Evolutionary conservation across 768 basidiomycete species (phyloP).

Genomic region (Amanita rubescens): DNA sequence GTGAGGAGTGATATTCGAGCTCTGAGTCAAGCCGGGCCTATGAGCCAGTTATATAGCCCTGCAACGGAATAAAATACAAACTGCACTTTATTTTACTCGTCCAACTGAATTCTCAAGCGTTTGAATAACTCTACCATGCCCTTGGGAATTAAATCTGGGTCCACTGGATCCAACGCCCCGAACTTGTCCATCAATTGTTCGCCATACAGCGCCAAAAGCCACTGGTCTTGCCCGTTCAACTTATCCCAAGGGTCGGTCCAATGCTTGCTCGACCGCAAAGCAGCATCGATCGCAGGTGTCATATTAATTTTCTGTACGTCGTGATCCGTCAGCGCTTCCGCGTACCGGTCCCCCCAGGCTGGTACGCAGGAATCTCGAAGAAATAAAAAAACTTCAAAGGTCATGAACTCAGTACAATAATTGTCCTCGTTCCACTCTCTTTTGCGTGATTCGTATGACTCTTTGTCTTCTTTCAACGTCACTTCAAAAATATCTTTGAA

Average conservation of each 20-base stretch:
- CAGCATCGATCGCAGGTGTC: neutral
- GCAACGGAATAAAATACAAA: too few relatives aligned
- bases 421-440: slow-evolving; percentile 1
- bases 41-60: too few relatives aligned
- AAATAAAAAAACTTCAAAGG: slow-evolving; percentile 9
- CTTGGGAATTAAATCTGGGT: slow-evolving; percentile 31
- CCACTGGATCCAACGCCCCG: slow-evolving; percentile 32
- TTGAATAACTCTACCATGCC: slow-evolving; percentile 35
- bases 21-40: too few relatives aligned
- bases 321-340: neutral
- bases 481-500: slow-evolving; percentile 13
- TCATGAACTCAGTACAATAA: slow-evolving; percentile 8
- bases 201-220: slow-evolving; percentile 32
- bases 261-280: neutral
- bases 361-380: slow-evolving; percentile 12
- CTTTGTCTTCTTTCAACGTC: slow-evolving; percentile 19
- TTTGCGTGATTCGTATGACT: slow-evolving; percentile 21
- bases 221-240: slow-evolving; percentile 25
- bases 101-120: slow-evolving; percentile 25
- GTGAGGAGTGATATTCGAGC: too few relatives aligned
- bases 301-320: neutral
- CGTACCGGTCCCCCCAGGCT: slow-evolving; percentile 10
- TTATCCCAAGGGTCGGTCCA: neutral
- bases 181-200: slow-evolving; percentile 32
- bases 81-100: too few relatives aligned